Percentiles rank a stretch among this genome's conserved stretches.
Conservation (phyloP, 2,329 filamentous ascomycete genomes). For the Didymellaceae sp. region DNA sequence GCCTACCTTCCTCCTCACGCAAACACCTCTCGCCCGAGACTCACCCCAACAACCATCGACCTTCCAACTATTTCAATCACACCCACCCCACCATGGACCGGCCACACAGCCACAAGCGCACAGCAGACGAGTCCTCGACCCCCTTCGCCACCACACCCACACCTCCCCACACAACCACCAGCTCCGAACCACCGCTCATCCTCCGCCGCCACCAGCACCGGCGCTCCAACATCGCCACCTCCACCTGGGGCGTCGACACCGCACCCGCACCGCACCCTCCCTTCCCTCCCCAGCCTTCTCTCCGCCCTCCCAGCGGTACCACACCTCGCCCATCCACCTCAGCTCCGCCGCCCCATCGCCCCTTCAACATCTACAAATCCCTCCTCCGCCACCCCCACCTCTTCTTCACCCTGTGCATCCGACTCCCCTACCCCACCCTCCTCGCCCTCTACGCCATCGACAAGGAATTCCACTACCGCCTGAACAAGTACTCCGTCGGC, state of each 20-base stretch:
- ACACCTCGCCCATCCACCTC: neutral
- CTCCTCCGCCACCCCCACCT: slow-evolving; percentile 46
- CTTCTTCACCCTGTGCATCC: slow-evolving; percentile 43
- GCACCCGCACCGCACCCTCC: neutral
- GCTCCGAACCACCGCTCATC: slow-evolving; percentile 18
- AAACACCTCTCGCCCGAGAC: neutral
- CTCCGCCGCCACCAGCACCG: slow-evolving; percentile 34
- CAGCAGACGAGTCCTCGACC: slow-evolving; percentile 21
- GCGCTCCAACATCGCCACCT: slow-evolving; percentile 28
- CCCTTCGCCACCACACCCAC: neutral
- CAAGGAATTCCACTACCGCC: slow-evolving; percentile 49
- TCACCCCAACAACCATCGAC: neutral
- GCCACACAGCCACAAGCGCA: slow-evolving; percentile 31
- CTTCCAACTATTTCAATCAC: too few relatives aligned
- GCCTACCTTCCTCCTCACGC: neutral
- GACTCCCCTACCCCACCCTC: slow-evolving; percentile 31
- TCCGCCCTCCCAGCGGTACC: neutral
- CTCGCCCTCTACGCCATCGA: slow-evolving; percentile 47
- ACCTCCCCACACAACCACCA: too few relatives aligned
- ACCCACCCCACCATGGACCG: neutral
- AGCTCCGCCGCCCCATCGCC: neutral
- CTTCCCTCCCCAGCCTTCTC: neutral
- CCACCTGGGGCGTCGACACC: slow-evolving; percentile 27
- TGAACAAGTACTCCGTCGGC: slow-evolving; percentile 61
- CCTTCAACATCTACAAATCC: slow-evolving; percentile 46